Percentiles rank a stretch among this genome's conserved stretches.
Conservation (phyloP, 768 basidiomycete genomes). For the Rhodotorula graminis region DNA sequence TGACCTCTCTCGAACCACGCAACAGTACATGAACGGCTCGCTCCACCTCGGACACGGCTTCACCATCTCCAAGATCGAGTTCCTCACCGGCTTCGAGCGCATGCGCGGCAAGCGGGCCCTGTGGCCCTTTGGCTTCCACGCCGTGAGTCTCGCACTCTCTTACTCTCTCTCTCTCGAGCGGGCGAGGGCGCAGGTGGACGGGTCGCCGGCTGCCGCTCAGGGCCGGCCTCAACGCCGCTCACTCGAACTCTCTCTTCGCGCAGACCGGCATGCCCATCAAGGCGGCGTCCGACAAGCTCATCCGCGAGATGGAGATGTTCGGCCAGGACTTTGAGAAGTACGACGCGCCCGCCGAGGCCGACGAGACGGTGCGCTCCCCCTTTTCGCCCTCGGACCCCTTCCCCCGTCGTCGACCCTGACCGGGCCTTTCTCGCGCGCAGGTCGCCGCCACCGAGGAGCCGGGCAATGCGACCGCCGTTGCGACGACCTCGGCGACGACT, state of each 20-base stretch:
- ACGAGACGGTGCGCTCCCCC: conserved; percentile 39
- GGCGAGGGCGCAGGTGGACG: too few species aligned
- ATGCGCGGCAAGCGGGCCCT: conserved; percentile 90
- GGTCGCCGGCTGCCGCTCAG: too few species aligned
- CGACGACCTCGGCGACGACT: conserved; percentile 43
- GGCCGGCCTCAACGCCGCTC: background rate
- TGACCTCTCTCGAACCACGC: background rate
- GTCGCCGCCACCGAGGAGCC: conserved; percentile 47
- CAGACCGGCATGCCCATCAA: conserved; percentile 97
- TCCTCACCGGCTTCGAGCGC: conserved; percentile 87
- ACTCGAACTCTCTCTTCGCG: background rate
- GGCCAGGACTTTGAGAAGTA: conserved; percentile 79
- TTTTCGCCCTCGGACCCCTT: background rate
- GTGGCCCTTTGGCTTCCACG: conserved; percentile 97
- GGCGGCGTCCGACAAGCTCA: conserved; percentile 95
- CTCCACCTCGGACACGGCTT: conserved; percentile 96
- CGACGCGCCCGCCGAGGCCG: conserved; percentile 49
- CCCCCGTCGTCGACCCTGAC: too few species aligned
- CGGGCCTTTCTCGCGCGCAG: conserved; percentile 33
- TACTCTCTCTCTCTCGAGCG: too few species aligned
- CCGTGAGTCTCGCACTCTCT: conserved; percentile 44
- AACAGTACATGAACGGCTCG: conserved; percentile 89
- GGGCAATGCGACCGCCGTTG: conserved; percentile 44
- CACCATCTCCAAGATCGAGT: conserved; percentile 97
- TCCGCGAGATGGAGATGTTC: conserved; percentile 94